Conservation (phyloP, 768 basidiomycete species). For the Podaxis sp. region DNA sequence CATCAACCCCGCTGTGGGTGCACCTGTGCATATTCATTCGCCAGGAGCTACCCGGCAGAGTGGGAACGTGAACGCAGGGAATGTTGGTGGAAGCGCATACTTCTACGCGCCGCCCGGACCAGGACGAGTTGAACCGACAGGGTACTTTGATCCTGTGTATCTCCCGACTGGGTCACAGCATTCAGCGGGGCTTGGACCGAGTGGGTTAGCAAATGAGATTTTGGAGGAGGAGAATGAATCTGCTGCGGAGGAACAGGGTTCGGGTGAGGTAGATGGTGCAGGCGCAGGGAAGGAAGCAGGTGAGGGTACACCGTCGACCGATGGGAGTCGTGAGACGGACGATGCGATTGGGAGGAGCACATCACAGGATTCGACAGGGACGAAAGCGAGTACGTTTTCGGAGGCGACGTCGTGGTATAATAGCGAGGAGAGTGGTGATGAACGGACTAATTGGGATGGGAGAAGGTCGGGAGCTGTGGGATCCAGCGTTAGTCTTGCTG, state of each 20-base stretch:
- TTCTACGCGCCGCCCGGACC: conserved; percentile 29
- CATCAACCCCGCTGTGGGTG: conserved; percentile 48
- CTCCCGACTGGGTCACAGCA: conserved; percentile 29
- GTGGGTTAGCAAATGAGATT: conserved; percentile 35
- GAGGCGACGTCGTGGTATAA: conserved; percentile 15
- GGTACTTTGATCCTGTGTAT: conserved; percentile 46
- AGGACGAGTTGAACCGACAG: conserved; percentile 34
- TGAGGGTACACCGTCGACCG: conserved; percentile 6
- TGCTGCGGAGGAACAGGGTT: conserved; percentile 4
- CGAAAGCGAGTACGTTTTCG: conserved; percentile 2
- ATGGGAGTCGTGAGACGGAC: conserved; percentile 1
- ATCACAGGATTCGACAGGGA: conserved; percentile 16
- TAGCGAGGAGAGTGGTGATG: conserved; percentile 15
- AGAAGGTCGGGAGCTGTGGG: not conserved
- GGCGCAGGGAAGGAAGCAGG: not conserved
- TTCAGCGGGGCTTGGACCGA: conserved; percentile 18
- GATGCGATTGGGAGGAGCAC: conserved; percentile 9
- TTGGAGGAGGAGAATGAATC: conserved; percentile 23
- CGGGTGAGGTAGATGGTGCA: not conserved
- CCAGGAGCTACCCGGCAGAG: conserved; percentile 20
- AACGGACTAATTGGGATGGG: not conserved
- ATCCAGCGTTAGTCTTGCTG: not conserved
- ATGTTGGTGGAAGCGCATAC: conserved; percentile 18
- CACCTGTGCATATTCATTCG: conserved; percentile 34
- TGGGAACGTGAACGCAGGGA: not conserved